Percentiles rank a stretch among this genome's conserved stretches.
phyloP scores from a whole-genome alignment of 148 eudicot genomes.

The Rhododendron williamsianum region DNA sequence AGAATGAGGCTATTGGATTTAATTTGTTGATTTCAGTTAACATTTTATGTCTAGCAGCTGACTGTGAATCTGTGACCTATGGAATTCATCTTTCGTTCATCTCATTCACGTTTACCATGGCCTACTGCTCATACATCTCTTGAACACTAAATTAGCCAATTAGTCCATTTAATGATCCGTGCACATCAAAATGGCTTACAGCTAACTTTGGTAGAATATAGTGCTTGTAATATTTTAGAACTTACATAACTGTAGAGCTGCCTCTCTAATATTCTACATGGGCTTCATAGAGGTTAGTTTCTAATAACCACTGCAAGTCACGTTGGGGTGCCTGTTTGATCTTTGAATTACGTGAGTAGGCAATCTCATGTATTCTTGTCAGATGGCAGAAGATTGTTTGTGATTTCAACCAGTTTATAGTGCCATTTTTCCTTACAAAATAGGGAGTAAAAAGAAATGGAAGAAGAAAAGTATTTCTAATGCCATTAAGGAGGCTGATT shows the following conservation, averaged over 20 bases:
- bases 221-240: not conserved
- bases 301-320: not conserved
- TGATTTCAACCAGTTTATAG: not conserved
- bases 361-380: not conserved
- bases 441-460: not conserved
- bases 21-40: not conserved
- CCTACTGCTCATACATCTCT: not conserved
- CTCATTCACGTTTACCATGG: not conserved
- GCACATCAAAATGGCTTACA: not conserved
- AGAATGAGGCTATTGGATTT: not conserved
- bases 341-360: not conserved
- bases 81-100: not conserved
- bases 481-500: conserved; percentile 6
- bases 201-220: not conserved
- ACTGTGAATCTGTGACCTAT: not conserved
- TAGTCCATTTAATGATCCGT: not conserved
- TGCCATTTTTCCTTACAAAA: not conserved
- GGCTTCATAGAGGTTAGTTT: not conserved
- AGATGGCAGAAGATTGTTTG: not conserved
- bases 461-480: not conserved
- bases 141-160: not conserved
- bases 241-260: not conserved
- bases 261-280: not conserved
- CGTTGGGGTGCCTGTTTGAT: not conserved
- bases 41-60: not conserved